Evolutionary conservation across 495 filamentous ascomycete species (phyloP).

Genomic region (Umbilicaria muhlenbergii): DNA sequence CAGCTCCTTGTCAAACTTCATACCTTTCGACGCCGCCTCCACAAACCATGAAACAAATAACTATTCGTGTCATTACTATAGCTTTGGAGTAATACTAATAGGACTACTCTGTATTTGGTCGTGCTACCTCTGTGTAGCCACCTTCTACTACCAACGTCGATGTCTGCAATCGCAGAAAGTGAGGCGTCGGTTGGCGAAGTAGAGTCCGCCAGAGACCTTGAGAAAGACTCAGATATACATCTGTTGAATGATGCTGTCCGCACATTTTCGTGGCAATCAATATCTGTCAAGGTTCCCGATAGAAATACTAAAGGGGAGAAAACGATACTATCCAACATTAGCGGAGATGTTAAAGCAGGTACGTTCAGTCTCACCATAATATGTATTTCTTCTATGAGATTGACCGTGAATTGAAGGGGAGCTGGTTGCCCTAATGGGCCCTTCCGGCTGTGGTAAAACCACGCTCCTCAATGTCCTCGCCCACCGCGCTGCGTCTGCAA

Average conservation of each 20-base stretch:
- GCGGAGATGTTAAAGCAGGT: constrained; percentile 37
- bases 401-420: constrained; percentile 34
- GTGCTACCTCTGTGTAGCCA: too few species aligned
- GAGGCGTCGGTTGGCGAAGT: too few species aligned
- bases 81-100: too few species aligned
- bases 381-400: not conserved
- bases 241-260: constrained; percentile 1
- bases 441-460: constrained; percentile 62
- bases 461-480: constrained; percentile 64
- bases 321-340: constrained; percentile 34
- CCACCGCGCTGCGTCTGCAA: constrained; percentile 31
- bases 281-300: constrained; percentile 56
- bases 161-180: too few species aligned
- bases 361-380: too few species aligned
- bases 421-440: constrained; percentile 62
- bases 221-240: constrained; percentile 1
- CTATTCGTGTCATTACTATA: too few species aligned
- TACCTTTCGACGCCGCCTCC: too few species aligned
- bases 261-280: constrained; percentile 11
- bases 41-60: too few species aligned
- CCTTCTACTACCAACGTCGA: too few species aligned
- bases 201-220: constrained; percentile 22
- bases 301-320: constrained; percentile 42
- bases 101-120: too few species aligned
- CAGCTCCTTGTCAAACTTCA: too few species aligned